A percentile compares a stretch with the other conserved stretches of the same genome.
Conservation (phyloP, 371 early-diverging fungal species). For the Mortierella sp. region DNA sequence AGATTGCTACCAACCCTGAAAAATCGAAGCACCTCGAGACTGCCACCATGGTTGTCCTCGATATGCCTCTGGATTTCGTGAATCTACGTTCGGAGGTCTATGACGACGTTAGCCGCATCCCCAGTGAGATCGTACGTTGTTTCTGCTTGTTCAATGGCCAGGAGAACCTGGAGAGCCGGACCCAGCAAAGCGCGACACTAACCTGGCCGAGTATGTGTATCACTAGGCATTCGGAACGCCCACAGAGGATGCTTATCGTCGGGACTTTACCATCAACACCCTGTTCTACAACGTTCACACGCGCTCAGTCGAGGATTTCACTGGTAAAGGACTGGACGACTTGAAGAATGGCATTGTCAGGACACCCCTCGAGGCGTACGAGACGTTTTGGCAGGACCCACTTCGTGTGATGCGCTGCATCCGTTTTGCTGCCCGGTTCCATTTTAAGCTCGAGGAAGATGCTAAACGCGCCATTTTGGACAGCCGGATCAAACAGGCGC, state of each 20-base stretch:
- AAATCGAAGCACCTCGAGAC: slow-evolving; percentile 99
- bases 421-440: slow-evolving; percentile 94
- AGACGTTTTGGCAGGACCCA: slow-evolving; percentile 98
- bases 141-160: no score
- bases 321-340: slow-evolving; percentile 84
- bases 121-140: slow-evolving; percentile 68
- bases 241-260: slow-evolving; percentile 94
- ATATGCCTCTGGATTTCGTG: slow-evolving; percentile 93
- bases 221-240: slow-evolving; percentile 91
- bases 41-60: slow-evolving; percentile 88
- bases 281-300: slow-evolving; percentile 98
- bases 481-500: slow-evolving; percentile 69
- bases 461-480: slow-evolving; percentile 73
- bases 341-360: slow-evolving; percentile 77
- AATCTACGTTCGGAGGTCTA: slow-evolving; percentile 96
- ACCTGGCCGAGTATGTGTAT: no score
- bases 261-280: slow-evolving; percentile 99
- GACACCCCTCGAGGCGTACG: slow-evolving; percentile 94
- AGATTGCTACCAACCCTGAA: slow-evolving; percentile 95
- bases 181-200: no score
- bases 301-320: slow-evolving; percentile 92
- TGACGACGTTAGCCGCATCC: slow-evolving; percentile 86
- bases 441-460: slow-evolving; percentile 81
- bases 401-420: slow-evolving; percentile 96
- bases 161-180: no score